Conservation (phyloP, 2,329 filamentous ascomycete genomes). For the Aspergillus fumigatus region DNA sequence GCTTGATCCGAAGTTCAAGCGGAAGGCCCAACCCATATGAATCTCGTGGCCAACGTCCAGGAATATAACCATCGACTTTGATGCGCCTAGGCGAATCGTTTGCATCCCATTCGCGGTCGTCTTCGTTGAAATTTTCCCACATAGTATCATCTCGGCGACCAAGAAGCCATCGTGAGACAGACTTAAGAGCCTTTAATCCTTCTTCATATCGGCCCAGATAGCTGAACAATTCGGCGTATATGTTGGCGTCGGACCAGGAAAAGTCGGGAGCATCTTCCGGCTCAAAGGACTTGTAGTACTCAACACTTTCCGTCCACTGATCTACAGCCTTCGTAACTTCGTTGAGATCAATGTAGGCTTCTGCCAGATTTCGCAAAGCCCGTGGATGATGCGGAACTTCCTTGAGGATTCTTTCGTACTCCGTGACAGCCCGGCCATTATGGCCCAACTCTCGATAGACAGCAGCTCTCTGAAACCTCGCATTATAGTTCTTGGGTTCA, state of each 20-base stretch:
- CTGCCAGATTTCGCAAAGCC: conserved; percentile 53
- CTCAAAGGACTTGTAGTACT: conserved; percentile 43
- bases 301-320: conserved; percentile 51
- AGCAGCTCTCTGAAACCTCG: conserved; percentile 52
- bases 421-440: conserved; percentile 43
- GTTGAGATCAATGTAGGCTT: conserved; percentile 51
- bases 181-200: conserved; percentile 66
- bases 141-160: conserved; percentile 67
- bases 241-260: conserved; percentile 77
- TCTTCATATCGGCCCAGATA: conserved; percentile 58
- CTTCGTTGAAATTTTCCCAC: conserved; percentile 68
- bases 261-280: conserved; percentile 44
- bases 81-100: conserved; percentile 63
- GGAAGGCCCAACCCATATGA: conserved; percentile 72
- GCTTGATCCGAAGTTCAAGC: conserved; percentile 74
- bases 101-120: conserved; percentile 87
- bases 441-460: conserved; percentile 50
- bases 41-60: conserved; percentile 48
- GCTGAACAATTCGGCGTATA: conserved; percentile 77
- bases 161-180: conserved; percentile 74
- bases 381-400: conserved; percentile 51
- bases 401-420: conserved; percentile 53
- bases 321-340: conserved; percentile 46
- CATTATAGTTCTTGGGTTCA: conserved; percentile 48
- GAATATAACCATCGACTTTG: conserved; percentile 57